Evolutionary conservation across 306 rosid species (phyloP), one percentile per base, ranked within the genome.

Genomic region (Acacia acuminata): DNA sequence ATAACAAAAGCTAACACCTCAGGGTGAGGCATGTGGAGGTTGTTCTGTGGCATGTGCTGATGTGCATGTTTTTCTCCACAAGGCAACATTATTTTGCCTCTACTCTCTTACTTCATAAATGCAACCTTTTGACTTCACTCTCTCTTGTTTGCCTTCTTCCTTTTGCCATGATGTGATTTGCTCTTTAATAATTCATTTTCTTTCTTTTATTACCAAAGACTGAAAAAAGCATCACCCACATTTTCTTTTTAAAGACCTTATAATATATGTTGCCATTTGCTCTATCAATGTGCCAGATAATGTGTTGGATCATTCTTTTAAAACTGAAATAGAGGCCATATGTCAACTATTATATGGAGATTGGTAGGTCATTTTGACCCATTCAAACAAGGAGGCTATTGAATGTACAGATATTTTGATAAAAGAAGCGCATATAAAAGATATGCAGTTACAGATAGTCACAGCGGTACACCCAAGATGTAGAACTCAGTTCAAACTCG

Each of bases 111-210:
- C 51, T 20, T 19, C 51, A 40, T 86, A 76, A 87, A 86, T 77
- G 65, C 78, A 69, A 27, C 72, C 78, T 78, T 64, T 83, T 78
- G 86, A 83, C 83, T 81, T 86, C 88, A 68, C 77, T 30, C 68
- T 11, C 38, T 8, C 27, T 77, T 32, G 2, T n/a, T 25, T 55
- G 77, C 77, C 22, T 83, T 17, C n/a, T 71, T 44, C 55, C 44
- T 72, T 19, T 77, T 19, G 34, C 27, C 40, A 7, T 22, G 50
- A 14, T 44, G 60, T 53, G 7, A 19, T 19, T 53, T 15, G 22
- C 73, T 36, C 48, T 19, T 51, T n/a, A 2, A 79, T 20, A 55
- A 20, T 55, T 55, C 8, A 6, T 8, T n/a, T 55, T 20, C 2
- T 55, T 55, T 55, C 1, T 15, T 16, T 16, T 16, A 22, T 20